These are phyloP conservation scores for Diaporthe sp. DNA, from an alignment of 2,329 filamentous ascomycete genomes.

Conservation along the genomic window DNA sequence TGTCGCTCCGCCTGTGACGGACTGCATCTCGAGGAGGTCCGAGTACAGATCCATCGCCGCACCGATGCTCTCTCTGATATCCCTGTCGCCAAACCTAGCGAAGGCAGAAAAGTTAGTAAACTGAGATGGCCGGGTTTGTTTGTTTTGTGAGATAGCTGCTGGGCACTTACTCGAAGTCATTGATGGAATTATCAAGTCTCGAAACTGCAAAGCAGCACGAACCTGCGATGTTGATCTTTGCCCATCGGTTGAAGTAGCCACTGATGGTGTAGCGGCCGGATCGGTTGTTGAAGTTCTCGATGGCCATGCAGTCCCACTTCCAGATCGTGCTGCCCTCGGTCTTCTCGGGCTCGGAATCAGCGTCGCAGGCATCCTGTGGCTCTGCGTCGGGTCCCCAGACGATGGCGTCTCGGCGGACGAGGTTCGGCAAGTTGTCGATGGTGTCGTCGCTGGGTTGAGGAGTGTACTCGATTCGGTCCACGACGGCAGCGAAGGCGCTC, in stretches of 20 bases:
- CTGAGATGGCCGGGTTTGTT: too few relatives aligned
- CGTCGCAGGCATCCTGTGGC: neutral
- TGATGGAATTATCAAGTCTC: neutral
- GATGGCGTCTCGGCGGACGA: neutral
- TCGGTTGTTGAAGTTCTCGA: neutral
- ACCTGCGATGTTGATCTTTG: neutral
- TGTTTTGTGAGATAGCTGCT: too few relatives aligned
- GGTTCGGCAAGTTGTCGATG: neutral
- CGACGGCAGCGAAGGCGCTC: neutral
- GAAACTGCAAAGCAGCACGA: neutral
- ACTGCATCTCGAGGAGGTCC: neutral
- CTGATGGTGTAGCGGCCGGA: neutral
- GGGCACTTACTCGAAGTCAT: slow-evolving; percentile 14
- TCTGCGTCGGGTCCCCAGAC: neutral
- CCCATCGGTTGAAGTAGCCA: neutral
- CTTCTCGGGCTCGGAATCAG: neutral
- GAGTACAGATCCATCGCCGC: neutral
- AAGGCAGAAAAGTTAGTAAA: neutral
- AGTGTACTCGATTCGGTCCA: neutral
- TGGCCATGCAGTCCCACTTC: neutral
- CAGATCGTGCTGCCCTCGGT: neutral
- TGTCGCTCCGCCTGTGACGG: neutral
- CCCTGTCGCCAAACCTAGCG: neutral
- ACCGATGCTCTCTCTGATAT: neutral
- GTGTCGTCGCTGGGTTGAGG: neutral